phyloP scores from a whole-genome alignment of 192 early-diverging fungal species.

The Podila epicladia region DNA sequence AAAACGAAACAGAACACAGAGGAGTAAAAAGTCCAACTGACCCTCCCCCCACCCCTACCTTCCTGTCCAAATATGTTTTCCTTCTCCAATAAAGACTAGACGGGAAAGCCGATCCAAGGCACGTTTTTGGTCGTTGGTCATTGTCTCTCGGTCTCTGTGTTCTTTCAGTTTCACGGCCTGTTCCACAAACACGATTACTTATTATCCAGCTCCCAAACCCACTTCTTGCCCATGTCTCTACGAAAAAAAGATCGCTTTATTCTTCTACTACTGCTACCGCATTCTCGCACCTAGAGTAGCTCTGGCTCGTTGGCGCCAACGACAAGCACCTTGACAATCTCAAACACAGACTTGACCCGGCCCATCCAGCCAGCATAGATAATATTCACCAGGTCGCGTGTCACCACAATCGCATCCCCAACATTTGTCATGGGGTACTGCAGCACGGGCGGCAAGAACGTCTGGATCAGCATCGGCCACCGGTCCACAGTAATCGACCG shows the following conservation, averaged over 20 bases:
- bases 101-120: too few species aligned
- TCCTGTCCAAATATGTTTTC: too few species aligned
- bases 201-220: too few species aligned
- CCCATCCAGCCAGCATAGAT: constrained; percentile 42
- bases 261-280: neutral
- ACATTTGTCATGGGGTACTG: constrained; percentile 72
- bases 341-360: constrained; percentile 21
- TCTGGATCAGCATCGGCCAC: constrained; percentile 72
- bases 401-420: constrained; percentile 50
- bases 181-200: too few species aligned
- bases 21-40: too few species aligned
- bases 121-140: too few species aligned
- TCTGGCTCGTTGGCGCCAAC: constrained; percentile 38
- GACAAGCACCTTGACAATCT: constrained; percentile 35
- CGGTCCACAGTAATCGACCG: constrained; percentile 79
- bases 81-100: too few species aligned
- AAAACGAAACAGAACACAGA: too few species aligned
- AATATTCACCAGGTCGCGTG: constrained; percentile 42
- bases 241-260: neutral
- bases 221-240: too few species aligned
- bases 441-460: constrained; percentile 77
- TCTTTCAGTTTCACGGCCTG: too few species aligned
- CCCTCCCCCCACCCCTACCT: too few species aligned
- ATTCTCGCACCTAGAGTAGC: neutral
- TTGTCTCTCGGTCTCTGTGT: too few species aligned